Conservation (phyloP, 495 filamentous ascomycete genomes). For the Daldinia grandis region DNA sequence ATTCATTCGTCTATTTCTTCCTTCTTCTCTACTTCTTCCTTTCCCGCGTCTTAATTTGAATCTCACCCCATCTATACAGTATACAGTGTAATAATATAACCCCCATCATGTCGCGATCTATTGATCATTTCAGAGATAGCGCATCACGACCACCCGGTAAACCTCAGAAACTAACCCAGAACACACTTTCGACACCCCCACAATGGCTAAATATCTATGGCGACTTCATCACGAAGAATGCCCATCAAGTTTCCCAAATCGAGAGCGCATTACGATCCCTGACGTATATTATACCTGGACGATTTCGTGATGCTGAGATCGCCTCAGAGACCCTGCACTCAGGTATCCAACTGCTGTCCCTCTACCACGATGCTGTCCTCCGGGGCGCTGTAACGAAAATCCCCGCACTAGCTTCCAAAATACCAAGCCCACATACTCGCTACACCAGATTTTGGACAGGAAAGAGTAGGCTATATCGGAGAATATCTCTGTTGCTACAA, state of each 20-base stretch:
- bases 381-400: conserved; percentile 64
- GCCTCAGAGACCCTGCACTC: conserved; percentile 93
- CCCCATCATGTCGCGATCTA: conserved; percentile 32
- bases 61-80: conserved; percentile 4
- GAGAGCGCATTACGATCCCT: conserved; percentile 90
- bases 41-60: conserved; percentile 9
- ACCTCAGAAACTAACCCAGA: conserved; percentile 36
- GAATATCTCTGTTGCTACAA: conserved; percentile 80
- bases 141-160: conserved; percentile 32
- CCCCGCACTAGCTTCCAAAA: conserved; percentile 52
- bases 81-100: not conserved
- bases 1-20: conserved; percentile 1
- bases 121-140: conserved; percentile 33
- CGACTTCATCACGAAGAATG: conserved; percentile 93
- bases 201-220: conserved; percentile 83
- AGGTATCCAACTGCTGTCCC: conserved; percentile 84
- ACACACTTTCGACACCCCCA: conserved; percentile 62
- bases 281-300: conserved; percentile 95
- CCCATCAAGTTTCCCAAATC: conserved; percentile 88
- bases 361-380: conserved; percentile 94
- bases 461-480: conserved; percentile 76
- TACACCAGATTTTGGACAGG: conserved; percentile 91
- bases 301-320: conserved; percentile 92
- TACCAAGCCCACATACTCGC: conserved; percentile 78
- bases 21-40: conserved; percentile 7